These are phyloP conservation scores for Cyberlindnera subsufficiens DNA, from an alignment of 805 yeast species.

Conservation along the genomic window DNA sequence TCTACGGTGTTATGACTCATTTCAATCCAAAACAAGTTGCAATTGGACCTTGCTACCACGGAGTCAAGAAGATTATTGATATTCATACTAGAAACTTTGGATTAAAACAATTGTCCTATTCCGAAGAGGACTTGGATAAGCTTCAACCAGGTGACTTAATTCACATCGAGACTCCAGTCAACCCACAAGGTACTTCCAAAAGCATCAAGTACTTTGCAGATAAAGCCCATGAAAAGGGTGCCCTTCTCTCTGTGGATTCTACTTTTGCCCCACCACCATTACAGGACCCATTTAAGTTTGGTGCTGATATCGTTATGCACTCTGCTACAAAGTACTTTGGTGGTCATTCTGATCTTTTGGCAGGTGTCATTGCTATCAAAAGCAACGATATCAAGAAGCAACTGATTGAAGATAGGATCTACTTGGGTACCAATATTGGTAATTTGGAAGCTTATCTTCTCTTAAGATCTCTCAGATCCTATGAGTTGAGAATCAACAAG, in stretches of 20 bases:
- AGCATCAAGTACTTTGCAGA: conserved; percentile 61
- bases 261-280: conserved; percentile 95
- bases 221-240: conserved; percentile 75
- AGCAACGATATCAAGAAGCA: conserved; percentile 37
- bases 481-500: conserved; percentile 58
- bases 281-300: conserved; percentile 72
- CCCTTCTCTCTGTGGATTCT: conserved; percentile 66
- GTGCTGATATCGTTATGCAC: conserved; percentile 87
- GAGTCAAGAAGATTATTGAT: conserved; percentile 66
- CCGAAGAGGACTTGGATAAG: conserved; percentile 42
- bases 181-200: conserved; percentile 68
- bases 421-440: conserved; percentile 74
- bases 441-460: conserved; percentile 72
- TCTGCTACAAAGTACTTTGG: conserved; percentile 93
- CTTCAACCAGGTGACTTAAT: conserved; percentile 62
- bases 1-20: conserved; percentile 64
- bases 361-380: conserved; percentile 74
- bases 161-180: conserved; percentile 84
- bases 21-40: conserved; percentile 70
- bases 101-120: conserved; percentile 40
- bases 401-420: conserved; percentile 57
- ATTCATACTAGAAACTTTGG: conserved; percentile 59
- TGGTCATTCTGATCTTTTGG: conserved; percentile 89
- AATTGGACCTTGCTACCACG: conserved; percentile 81
- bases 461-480: conserved; percentile 76